Conservation (phyloP, 208 protist species). For the Leishmania arabica region DNA sequence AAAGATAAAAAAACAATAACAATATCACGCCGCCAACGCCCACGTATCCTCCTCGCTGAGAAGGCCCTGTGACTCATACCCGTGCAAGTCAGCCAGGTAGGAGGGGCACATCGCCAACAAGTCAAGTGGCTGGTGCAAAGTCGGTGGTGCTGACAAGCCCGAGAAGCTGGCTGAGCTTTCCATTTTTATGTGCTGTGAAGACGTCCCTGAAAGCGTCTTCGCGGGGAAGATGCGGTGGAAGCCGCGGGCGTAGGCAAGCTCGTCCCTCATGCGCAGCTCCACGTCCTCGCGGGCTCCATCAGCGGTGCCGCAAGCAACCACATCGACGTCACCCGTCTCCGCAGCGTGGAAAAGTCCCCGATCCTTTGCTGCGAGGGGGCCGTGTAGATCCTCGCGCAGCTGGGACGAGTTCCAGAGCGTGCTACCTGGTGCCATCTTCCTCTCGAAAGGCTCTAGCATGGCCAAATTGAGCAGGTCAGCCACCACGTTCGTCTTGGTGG, state of each 20-base stretch:
- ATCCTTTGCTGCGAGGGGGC: slow-evolving; percentile 3
- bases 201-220: background rate
- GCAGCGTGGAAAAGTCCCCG: slow-evolving; percentile 6
- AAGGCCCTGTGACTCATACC: slow-evolving; percentile 6
- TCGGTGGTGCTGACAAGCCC: background rate
- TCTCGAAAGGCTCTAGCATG: slow-evolving; percentile 81
- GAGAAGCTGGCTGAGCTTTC: background rate
- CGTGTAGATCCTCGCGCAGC: slow-evolving; percentile 8
- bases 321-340: background rate
- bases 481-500: slow-evolving; percentile 87
- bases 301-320: background rate
- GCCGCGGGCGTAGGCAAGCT: slow-evolving; percentile 63
- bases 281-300: slow-evolving; percentile 40
- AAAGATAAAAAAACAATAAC: background rate
- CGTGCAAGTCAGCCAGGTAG: slow-evolving; percentile 22
- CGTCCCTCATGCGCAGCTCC: slow-evolving; percentile 56
- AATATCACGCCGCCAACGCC: slow-evolving; percentile 5
- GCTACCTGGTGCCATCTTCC: slow-evolving; percentile 12
- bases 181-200: background rate
- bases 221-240: slow-evolving; percentile 86
- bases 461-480: slow-evolving; percentile 88
- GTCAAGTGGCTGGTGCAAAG: slow-evolving; percentile 16
- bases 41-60: slow-evolving; percentile 18
- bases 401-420: slow-evolving; percentile 18
- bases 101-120: background rate